A percentile compares a stretch with the other conserved stretches of the same genome.
Evolutionary conservation across 2,329 filamentous ascomycete genomes (phyloP).

Genomic region (Blastomyces silverae): DNA sequence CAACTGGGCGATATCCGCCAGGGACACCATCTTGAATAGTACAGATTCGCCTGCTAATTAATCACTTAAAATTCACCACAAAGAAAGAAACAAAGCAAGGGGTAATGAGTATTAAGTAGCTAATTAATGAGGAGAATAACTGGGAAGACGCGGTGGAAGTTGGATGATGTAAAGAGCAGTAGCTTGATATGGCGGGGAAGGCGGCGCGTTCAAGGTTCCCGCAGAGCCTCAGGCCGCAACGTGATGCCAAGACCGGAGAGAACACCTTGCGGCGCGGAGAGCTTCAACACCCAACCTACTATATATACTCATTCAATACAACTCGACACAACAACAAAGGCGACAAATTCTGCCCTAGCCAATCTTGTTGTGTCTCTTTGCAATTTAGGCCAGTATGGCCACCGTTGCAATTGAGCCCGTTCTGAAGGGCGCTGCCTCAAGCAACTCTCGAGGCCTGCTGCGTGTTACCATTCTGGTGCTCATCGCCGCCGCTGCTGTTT

Average conservation of each 20-base stretch:
- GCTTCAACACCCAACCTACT: not conserved
- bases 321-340: slow-evolving; percentile 13
- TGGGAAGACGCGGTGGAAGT: not conserved
- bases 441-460: slow-evolving; percentile 76
- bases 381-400: slow-evolving; percentile 22
- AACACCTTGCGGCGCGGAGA: slow-evolving; percentile 38
- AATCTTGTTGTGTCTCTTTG: slow-evolving; percentile 30
- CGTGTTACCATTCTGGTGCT: slow-evolving; percentile 82
- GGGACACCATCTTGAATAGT: not conserved
- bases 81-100: not conserved
- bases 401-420: slow-evolving; percentile 49
- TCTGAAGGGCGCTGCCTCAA: slow-evolving; percentile 69
- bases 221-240: slow-evolving; percentile 16
- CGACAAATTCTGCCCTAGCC: slow-evolving; percentile 20
- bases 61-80: not conserved
- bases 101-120: not conserved
- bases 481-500: slow-evolving; percentile 85
- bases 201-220: slow-evolving; percentile 18
- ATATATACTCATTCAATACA: not conserved
- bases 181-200: not conserved
- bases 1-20: slow-evolving; percentile 27
- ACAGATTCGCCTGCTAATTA: not conserved
- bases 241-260: slow-evolving; percentile 38
- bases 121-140: not conserved
- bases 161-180: not conserved